Conservation (phyloP, 2,329 filamentous ascomycete genomes). For the Diplodia sapinea region DNA sequence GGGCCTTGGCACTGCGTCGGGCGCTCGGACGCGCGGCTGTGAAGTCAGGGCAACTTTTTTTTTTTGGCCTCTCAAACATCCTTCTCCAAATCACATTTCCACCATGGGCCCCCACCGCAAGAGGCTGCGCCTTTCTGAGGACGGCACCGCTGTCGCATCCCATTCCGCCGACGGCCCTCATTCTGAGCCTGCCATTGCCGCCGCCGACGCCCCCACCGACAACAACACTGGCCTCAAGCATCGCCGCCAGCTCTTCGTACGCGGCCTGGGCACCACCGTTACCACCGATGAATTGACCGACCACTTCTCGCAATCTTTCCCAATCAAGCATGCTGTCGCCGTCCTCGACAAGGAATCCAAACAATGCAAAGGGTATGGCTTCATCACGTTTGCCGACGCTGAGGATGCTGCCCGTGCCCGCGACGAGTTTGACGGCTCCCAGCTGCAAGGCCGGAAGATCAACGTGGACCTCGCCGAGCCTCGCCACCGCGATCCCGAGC, state of each 20-base stretch:
- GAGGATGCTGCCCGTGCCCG: constrained; percentile 86
- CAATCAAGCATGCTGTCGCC: constrained; percentile 94
- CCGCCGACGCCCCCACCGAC: constrained; percentile 16
- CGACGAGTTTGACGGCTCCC: constrained; percentile 77
- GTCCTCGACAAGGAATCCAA: constrained; percentile 87
- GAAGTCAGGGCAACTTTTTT: constrained; percentile 28
- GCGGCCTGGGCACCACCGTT: constrained; percentile 76
- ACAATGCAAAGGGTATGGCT: constrained; percentile 88
- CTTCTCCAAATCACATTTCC: neutral
- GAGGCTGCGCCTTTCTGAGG: constrained; percentile 49
- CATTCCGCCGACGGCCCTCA: constrained; percentile 36
- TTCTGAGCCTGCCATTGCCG: constrained; percentile 32
- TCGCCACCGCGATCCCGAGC: constrained; percentile 66
- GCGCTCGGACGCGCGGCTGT: neutral
- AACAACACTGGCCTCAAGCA: constrained; percentile 37
- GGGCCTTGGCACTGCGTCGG: neutral
- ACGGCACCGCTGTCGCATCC: constrained; percentile 44
- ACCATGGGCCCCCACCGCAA: constrained; percentile 50
- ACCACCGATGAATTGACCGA: constrained; percentile 84
- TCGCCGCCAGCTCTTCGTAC: constrained; percentile 76
- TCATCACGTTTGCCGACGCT: constrained; percentile 93
- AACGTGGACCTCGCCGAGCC: constrained; percentile 87
- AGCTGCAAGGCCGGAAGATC: constrained; percentile 80
- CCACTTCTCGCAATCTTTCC: constrained; percentile 92
- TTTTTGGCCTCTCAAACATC: constrained; percentile 9